Evolutionary conservation across 495 filamentous ascomycete species (phyloP).

Genomic region (Talaromyces liani): DNA sequence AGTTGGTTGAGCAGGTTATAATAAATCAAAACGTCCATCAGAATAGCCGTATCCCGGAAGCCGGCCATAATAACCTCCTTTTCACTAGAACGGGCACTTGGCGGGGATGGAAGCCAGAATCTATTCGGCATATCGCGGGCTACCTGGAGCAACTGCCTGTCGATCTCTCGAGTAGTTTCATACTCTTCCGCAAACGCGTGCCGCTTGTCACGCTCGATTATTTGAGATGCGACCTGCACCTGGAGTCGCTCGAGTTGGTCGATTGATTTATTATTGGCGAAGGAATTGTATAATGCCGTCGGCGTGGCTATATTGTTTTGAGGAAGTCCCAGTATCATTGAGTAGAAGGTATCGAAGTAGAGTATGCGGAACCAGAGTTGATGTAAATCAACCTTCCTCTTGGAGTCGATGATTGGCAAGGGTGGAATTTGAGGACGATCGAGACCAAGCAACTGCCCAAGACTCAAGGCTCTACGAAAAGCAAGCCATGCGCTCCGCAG

Average conservation of each 20-base stretch:
- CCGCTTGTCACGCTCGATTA: conserved; percentile 37
- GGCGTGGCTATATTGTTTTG: conserved; percentile 27
- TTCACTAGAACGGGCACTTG: background rate
- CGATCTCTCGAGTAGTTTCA: conserved; percentile 26
- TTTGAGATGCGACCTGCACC: conserved; percentile 20
- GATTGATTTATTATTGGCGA: conserved; percentile 11
- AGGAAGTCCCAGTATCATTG: conserved; percentile 41
- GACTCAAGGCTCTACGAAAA: conserved; percentile 14
- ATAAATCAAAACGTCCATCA: conserved; percentile 22
- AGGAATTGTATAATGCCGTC: conserved; percentile 11
- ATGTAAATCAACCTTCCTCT: conserved; percentile 16
- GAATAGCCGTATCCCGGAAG: conserved; percentile 19
- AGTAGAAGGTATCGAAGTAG: conserved; percentile 35
- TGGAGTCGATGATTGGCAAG: background rate
- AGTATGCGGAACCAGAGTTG: conserved; percentile 21
- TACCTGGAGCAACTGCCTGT: conserved; percentile 35
- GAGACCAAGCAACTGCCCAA: conserved; percentile 15
- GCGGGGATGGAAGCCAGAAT: conserved; percentile 12
- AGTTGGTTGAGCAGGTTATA: conserved; percentile 29
- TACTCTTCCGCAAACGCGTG: conserved; percentile 12
- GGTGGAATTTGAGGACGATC: background rate
- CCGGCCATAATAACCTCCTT: conserved; percentile 24
- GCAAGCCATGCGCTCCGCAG: conserved; percentile 16
- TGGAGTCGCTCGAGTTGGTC: conserved; percentile 16
- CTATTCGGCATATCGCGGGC: conserved; percentile 25